phyloP scores from a whole-genome alignment of 2,329 filamentous ascomycete genomes.

The Aureobasidium sp. region DNA sequence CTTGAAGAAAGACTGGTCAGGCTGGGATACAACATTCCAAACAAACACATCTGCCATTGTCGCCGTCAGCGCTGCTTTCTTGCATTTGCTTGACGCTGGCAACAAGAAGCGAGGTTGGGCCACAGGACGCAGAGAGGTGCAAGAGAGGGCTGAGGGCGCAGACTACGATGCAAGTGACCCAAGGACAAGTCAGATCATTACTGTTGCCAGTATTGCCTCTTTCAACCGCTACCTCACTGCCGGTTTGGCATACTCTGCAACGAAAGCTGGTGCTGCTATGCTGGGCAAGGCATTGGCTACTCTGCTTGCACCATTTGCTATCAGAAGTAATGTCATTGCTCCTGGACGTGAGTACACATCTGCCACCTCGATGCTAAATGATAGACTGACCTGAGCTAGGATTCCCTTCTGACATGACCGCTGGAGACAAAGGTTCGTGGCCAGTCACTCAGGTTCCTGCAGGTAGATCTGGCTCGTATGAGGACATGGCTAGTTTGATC shows the following conservation, averaged over 20 bases:
- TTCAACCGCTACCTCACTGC: slow-evolving; percentile 29
- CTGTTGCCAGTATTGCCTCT: slow-evolving; percentile 32
- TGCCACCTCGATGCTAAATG: background rate
- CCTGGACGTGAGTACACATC: slow-evolving; percentile 25
- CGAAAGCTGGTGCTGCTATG: slow-evolving; percentile 35
- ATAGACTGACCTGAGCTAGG: slow-evolving; percentile 12
- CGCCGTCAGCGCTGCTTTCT: slow-evolving; percentile 35
- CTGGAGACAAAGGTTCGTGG: slow-evolving; percentile 23
- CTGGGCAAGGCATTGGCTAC: slow-evolving; percentile 36
- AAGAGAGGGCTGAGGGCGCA: slow-evolving; percentile 14
- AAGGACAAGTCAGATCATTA: slow-evolving; percentile 39
- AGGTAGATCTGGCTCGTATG: slow-evolving; percentile 25
- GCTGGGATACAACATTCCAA: slow-evolving; percentile 30
- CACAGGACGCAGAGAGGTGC: slow-evolving; percentile 23
- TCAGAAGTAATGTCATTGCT: slow-evolving; percentile 38
- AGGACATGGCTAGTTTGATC: slow-evolving; percentile 42
- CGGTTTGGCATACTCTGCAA: slow-evolving; percentile 35
- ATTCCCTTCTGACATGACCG: slow-evolving; percentile 39
- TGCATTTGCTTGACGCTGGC: slow-evolving; percentile 36
- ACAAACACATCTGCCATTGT: slow-evolving; percentile 39
- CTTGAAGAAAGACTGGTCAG: slow-evolving; percentile 26
- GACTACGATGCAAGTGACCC: slow-evolving; percentile 25
- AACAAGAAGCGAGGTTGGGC: slow-evolving; percentile 35
- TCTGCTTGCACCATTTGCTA: slow-evolving; percentile 35
- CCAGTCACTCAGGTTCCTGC: slow-evolving; percentile 28